Evolutionary conservation across 2,329 filamentous ascomycete species (phyloP).

Genomic region (Leptodontidium sp.): DNA sequence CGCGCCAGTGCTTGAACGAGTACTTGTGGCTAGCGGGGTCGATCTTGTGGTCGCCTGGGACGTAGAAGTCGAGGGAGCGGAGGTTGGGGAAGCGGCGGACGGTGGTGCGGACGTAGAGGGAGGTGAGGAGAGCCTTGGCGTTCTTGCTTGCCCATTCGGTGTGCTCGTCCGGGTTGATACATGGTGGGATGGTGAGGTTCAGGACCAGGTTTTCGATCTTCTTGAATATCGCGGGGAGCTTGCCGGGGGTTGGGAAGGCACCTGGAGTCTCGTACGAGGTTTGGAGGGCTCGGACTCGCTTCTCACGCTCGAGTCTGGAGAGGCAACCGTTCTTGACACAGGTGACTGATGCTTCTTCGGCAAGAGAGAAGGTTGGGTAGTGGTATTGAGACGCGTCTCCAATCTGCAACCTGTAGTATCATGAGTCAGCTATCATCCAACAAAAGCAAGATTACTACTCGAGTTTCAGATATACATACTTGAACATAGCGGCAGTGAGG

Average conservation of each 20-base stretch:
- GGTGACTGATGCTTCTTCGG: neutral
- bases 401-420: constrained; percentile 2
- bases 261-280: neutral
- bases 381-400: neutral
- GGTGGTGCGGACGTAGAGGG: neutral
- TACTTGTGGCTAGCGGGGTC: neutral
- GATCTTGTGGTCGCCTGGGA: constrained; percentile 8
- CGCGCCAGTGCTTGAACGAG: neutral
- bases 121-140: neutral
- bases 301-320: neutral
- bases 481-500: constrained; percentile 4
- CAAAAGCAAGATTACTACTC: constrained; percentile 23
- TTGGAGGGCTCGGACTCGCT: neutral
- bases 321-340: neutral
- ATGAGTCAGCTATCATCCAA: constrained; percentile 33
- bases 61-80: constrained; percentile 1
- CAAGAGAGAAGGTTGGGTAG: constrained; percentile 7
- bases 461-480: neutral
- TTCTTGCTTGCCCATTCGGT: constrained; percentile 4
- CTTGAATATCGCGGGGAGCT: neutral
- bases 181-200: neutral
- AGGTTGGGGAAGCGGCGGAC: constrained; percentile 3
- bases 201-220: constrained; percentile 5
- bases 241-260: neutral
- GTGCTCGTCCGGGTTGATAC: neutral